A percentile compares a stretch with the other conserved stretches of the same genome.
These are phyloP conservation scores for Sugiyamaella pinicola DNA, from an alignment of 1,139 yeast genomes.

Conservation along the genomic window DNA sequence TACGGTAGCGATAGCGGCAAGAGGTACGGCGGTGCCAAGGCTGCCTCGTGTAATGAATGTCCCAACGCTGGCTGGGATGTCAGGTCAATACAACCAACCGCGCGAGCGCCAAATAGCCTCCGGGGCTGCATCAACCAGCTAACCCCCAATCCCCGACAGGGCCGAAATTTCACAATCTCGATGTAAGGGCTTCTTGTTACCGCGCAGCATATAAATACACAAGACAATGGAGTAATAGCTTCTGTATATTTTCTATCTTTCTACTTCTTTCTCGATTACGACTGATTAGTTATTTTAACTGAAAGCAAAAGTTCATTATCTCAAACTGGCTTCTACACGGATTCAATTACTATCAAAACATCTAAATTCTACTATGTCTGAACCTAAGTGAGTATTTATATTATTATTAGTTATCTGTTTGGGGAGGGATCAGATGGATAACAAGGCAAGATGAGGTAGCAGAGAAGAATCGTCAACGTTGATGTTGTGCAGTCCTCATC, in stretches of 20 bases:
- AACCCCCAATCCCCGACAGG: background rate
- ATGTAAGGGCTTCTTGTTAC: constrained; percentile 10
- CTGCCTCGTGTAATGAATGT: background rate
- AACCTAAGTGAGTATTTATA: constrained; percentile 18
- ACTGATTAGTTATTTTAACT: too few species aligned
- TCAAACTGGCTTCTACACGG: constrained; percentile 18
- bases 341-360: constrained; percentile 13
- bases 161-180: background rate
- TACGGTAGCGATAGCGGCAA: too few species aligned
- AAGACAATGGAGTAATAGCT: background rate
- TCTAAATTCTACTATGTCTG: constrained; percentile 14
- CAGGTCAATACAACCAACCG: too few species aligned
- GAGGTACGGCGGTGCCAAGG: too few species aligned
- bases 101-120: background rate
- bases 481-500: too few species aligned
- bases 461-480: too few species aligned
- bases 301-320: background rate
- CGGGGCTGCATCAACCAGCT: background rate
- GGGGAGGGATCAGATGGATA: background rate
- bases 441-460: too few species aligned
- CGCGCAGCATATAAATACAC: constrained; percentile 1
- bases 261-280: background rate
- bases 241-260: background rate
- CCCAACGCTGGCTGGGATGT: background rate
- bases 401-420: too few species aligned